Conservation (phyloP, 1,284 basidiomycete genomes). For the Moniliophthora roreri region DNA sequence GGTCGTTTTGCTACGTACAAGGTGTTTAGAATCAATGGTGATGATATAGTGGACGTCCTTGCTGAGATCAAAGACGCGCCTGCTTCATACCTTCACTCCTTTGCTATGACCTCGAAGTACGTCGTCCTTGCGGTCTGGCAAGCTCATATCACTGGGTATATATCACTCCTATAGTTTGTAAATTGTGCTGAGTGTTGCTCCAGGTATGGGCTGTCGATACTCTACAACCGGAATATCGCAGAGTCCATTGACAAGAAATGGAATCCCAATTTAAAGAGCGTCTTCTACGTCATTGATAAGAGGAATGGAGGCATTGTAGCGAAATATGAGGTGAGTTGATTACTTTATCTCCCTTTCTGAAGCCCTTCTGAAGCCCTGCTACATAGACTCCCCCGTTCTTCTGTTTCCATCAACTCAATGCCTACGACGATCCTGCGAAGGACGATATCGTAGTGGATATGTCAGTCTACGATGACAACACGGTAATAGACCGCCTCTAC, state of each 20-base stretch:
- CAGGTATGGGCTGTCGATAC: slow-evolving; percentile 22
- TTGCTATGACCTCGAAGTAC: slow-evolving; percentile 34
- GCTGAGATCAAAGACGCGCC: slow-evolving; percentile 37
- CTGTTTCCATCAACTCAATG: slow-evolving; percentile 36
- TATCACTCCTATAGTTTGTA: background rate
- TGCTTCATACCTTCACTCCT: slow-evolving; percentile 35
- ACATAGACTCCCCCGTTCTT: slow-evolving; percentile 36
- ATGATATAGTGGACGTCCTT: slow-evolving; percentile 31
- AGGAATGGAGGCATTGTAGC: slow-evolving; percentile 33
- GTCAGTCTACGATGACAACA: slow-evolving; percentile 31
- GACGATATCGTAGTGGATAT: slow-evolving; percentile 36
- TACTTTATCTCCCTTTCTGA: no score
- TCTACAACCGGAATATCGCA: slow-evolving; percentile 26
- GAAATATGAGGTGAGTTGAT: slow-evolving; percentile 24
- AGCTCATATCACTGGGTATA: slow-evolving; percentile 25
- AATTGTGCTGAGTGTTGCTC: background rate
- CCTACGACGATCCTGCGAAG: slow-evolving; percentile 32
- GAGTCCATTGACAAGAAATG: slow-evolving; percentile 30
- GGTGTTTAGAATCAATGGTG: slow-evolving; percentile 31
- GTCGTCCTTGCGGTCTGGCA: slow-evolving; percentile 34
- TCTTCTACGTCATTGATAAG: slow-evolving; percentile 38
- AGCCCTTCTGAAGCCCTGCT: no score
- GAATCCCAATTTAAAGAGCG: slow-evolving; percentile 23
- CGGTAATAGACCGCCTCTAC: slow-evolving; percentile 27
- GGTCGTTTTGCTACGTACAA: slow-evolving; percentile 25